phyloP scores from a whole-genome alignment of 208 protist genomes.

The Kentomonas sorsogonicus region DNA sequence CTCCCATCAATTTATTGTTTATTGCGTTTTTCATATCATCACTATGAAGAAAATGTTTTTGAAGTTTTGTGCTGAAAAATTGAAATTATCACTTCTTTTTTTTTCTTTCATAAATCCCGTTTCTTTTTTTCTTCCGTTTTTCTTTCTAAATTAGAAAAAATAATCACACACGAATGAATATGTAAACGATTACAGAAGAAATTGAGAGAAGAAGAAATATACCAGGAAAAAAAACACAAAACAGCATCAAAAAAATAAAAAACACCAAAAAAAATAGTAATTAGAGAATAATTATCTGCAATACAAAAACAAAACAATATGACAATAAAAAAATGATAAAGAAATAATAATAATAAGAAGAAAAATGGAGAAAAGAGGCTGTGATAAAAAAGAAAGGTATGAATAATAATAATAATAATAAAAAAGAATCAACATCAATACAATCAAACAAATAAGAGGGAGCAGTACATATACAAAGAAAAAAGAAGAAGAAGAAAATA shows the following conservation, averaged over 20 bases:
- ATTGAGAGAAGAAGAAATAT: constrained; percentile 6
- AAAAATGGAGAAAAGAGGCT: constrained; percentile 8
- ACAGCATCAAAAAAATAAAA: no score
- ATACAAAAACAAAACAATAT: constrained; percentile 6
- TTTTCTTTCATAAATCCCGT: constrained; percentile 3
- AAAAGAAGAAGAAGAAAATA: no score
- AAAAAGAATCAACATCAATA: background rate
- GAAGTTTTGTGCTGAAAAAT: no score
- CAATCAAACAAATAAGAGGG: background rate
- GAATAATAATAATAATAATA: background rate
- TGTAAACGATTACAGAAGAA: constrained; percentile 5
- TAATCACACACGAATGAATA: background rate
- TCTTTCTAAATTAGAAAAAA: background rate
- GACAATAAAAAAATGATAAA: background rate
- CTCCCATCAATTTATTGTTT: no score
- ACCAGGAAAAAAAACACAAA: constrained; percentile 4
- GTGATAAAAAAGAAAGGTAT: no score
- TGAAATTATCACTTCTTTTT: constrained; percentile 8
- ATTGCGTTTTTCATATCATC: no score
- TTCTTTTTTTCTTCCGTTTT: background rate
- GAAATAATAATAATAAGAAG: constrained; percentile 6
- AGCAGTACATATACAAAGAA: background rate
- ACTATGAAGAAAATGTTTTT: no score
- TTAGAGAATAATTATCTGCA: constrained; percentile 4
- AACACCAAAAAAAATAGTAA: no score